These are phyloP conservation scores for Exophiala xenobiotica DNA, from an alignment of 2,329 filamentous ascomycete species.

Conservation along the genomic window DNA sequence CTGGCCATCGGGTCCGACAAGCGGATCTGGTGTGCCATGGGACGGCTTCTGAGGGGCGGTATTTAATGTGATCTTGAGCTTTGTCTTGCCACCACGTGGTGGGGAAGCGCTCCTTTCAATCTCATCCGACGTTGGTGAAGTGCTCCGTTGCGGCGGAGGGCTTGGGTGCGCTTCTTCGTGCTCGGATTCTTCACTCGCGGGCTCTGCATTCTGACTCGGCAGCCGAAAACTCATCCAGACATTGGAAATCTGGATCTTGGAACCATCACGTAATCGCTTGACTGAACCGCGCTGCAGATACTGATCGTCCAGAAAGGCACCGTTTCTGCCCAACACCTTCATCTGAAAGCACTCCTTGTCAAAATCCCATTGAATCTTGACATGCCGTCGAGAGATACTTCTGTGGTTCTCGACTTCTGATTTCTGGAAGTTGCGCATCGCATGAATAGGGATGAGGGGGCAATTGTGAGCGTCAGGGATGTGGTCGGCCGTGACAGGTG, in stretches of 20 bases:
- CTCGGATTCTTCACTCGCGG: conserved; percentile 24
- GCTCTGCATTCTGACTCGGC: conserved; percentile 20
- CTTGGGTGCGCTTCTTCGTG: conserved; percentile 18
- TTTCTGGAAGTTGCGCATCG: conserved; percentile 44
- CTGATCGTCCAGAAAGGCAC: conserved; percentile 55
- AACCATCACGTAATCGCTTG: conserved; percentile 55
- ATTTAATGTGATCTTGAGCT: conserved; percentile 22
- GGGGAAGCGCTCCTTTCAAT: conserved; percentile 19
- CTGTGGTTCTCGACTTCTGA: conserved; percentile 48
- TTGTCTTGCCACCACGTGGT: conserved; percentile 17
- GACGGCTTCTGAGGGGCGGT: conserved; percentile 9
- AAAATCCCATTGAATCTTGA: conserved; percentile 61
- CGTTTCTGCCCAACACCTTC: conserved; percentile 59
- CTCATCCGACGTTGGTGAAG: conserved; percentile 19
- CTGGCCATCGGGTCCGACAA: conserved; percentile 25
- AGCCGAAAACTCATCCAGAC: conserved; percentile 30
- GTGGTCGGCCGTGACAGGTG: conserved; percentile 32
- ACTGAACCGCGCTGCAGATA: conserved; percentile 49
- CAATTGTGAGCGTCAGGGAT: conserved; percentile 30
- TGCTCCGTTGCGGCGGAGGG: conserved; percentile 11
- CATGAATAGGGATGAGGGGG: conserved; percentile 57
- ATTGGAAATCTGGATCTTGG: conserved; percentile 56
- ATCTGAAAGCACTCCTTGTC: conserved; percentile 58
- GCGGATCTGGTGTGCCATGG: conserved; percentile 8
- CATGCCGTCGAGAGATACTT: conserved; percentile 62